Percentiles rank a stretch among this genome's conserved stretches.
phyloP scores from a whole-genome alignment of 805 yeast genomes.

The Starmerella tilneyi region DNA sequence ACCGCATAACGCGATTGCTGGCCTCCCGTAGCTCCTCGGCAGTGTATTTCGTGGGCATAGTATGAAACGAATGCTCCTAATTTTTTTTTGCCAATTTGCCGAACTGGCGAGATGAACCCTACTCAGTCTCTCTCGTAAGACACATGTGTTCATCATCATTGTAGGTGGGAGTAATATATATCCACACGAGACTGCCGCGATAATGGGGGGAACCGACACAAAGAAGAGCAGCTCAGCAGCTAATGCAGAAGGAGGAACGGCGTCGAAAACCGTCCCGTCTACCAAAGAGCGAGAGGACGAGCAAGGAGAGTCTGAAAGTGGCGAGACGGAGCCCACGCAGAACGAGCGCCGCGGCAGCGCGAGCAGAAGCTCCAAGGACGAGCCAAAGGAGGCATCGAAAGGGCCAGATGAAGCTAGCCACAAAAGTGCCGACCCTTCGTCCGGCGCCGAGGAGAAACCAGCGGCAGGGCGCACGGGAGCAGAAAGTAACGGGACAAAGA shows the following conservation, averaged over 20 bases:
- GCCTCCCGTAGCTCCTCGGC: constrained; percentile 25
- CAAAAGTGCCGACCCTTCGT: neutral
- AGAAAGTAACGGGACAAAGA: neutral
- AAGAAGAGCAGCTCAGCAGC: too few relatives aligned
- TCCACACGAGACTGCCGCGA: too few relatives aligned
- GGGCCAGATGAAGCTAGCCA: neutral
- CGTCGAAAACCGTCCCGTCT: too few relatives aligned
- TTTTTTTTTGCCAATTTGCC: neutral
- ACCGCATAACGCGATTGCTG: constrained; percentile 25
- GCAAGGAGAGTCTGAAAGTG: too few relatives aligned
- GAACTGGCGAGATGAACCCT: neutral
- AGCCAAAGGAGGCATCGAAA: neutral
- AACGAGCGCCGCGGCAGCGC: neutral
- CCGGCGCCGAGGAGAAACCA: neutral
- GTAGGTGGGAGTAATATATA: too few relatives aligned
- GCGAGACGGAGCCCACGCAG: too few relatives aligned
- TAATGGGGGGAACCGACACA: too few relatives aligned
- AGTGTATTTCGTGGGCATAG: constrained; percentile 21
- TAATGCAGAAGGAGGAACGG: too few relatives aligned
- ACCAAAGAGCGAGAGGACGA: too few relatives aligned
- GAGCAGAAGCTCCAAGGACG: neutral
- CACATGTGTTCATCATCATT: too few relatives aligned
- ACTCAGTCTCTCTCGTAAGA: too few relatives aligned
- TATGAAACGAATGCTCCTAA: too few relatives aligned
- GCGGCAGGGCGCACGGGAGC: neutral